These are phyloP conservation scores for Dillenia turbinata DNA, from an alignment of 164 flowering plant genomes.

Conservation along the genomic window DNA sequence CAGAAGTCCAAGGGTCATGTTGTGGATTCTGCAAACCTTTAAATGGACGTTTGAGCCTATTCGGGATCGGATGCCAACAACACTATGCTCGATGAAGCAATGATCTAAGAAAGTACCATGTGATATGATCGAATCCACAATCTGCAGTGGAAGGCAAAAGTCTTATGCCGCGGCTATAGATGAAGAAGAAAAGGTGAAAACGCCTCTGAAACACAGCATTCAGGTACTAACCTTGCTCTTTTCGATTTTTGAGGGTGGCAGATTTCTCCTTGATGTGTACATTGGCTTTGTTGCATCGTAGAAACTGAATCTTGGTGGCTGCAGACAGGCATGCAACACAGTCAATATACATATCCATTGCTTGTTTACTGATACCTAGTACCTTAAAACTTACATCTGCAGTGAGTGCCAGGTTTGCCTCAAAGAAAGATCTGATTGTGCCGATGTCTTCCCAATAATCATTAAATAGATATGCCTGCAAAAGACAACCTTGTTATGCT, in stretches of 20 bases:
- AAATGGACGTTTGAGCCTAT: slow-evolving; percentile 64
- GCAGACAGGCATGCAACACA: slow-evolving; percentile 11
- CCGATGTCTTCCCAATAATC: slow-evolving; percentile 99
- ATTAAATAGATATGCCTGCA: slow-evolving; percentile 90
- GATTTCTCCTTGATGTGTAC: slow-evolving; percentile 90
- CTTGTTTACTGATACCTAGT: no score
- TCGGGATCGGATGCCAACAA: slow-evolving; percentile 84
- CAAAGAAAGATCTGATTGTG: slow-evolving; percentile 93
- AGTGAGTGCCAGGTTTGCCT: slow-evolving; percentile 95
- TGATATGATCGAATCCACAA: slow-evolving; percentile 86
- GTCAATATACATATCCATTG: no score
- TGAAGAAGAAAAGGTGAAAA: not conserved
- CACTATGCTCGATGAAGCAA: slow-evolving; percentile 78
- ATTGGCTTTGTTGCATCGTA: slow-evolving; percentile 89
- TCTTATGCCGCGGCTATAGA: not conserved
- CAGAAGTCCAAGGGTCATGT: no score
- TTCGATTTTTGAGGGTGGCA: slow-evolving; percentile 83
- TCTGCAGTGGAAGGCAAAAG: slow-evolving; percentile 35
- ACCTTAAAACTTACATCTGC: slow-evolving; percentile 56
- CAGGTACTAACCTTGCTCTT: slow-evolving; percentile 54
- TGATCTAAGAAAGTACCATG: slow-evolving; percentile 85
- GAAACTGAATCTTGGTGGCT: slow-evolving; percentile 92
- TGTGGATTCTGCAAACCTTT: slow-evolving; percentile 47
- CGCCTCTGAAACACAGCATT: not conserved
- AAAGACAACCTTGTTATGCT: slow-evolving; percentile 12